phyloP scores from a whole-genome alignment of 495 filamentous ascomycete genomes.

The Aspergillus ostianus region DNA sequence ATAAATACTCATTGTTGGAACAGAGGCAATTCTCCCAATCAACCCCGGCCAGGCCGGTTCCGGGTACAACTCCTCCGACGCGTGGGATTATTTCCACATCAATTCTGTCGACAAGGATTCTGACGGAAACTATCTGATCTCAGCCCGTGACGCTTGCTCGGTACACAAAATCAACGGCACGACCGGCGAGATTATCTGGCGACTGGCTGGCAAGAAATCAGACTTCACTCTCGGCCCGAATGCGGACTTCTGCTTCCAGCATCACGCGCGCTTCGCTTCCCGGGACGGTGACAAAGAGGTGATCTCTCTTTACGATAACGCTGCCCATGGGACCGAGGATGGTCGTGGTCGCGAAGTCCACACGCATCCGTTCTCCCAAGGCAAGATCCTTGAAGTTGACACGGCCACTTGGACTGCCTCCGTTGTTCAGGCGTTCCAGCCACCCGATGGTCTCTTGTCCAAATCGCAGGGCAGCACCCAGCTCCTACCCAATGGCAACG shows the following conservation, averaged over 20 bases:
- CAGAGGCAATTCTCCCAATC: constrained; percentile 50
- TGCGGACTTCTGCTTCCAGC: constrained; percentile 57
- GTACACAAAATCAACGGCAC: constrained; percentile 57
- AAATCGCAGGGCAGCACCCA: constrained; percentile 60
- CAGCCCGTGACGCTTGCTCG: constrained; percentile 51
- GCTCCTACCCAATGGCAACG: constrained; percentile 51
- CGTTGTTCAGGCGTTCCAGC: constrained; percentile 41
- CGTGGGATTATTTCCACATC: constrained; percentile 45
- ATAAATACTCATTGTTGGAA: too few relatives aligned
- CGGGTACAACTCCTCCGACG: constrained; percentile 42
- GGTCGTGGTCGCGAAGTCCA: constrained; percentile 41
- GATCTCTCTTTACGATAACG: constrained; percentile 55
- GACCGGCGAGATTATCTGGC: constrained; percentile 57
- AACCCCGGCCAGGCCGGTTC: constrained; percentile 53
- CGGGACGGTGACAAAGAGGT: constrained; percentile 42
- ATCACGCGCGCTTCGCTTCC: constrained; percentile 53
- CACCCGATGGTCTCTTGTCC: constrained; percentile 48
- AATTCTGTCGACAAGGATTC: constrained; percentile 39
- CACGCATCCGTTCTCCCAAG: constrained; percentile 47
- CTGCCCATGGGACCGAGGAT: constrained; percentile 42
- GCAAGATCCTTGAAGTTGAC: constrained; percentile 55
- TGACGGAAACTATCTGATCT: constrained; percentile 54
- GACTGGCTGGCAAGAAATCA: constrained; percentile 46
- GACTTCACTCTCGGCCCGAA: constrained; percentile 41
- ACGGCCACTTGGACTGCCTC: constrained; percentile 46